These are phyloP conservation scores for Penstemon eatonii DNA, from an alignment of 257 asterid species.

Conservation along the genomic window DNA sequence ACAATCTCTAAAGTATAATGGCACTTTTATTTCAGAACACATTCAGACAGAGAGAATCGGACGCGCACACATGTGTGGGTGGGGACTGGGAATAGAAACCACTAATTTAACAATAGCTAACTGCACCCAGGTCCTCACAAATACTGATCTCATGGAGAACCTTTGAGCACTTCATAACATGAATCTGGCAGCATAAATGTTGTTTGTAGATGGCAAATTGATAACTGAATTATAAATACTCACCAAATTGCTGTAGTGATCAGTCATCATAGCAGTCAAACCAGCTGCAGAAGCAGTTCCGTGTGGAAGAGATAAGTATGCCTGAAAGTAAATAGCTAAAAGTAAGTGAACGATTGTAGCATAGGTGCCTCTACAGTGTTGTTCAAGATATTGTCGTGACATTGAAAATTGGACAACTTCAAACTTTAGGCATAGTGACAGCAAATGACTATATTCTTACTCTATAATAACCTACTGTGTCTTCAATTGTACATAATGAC, in stretches of 20 bases:
- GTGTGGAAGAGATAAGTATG: slow-evolving; percentile 94
- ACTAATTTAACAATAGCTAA: slow-evolving; percentile 9
- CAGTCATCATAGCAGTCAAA: slow-evolving; percentile 95
- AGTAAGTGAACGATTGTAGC: slow-evolving; percentile 22
- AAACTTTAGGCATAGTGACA: neutral
- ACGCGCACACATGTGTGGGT: neutral
- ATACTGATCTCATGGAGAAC: slow-evolving; percentile 10
- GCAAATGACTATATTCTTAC: neutral
- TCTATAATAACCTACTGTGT: slow-evolving; percentile 12
- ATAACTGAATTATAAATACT: slow-evolving; percentile 30
- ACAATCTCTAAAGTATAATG: slow-evolving; percentile 12
- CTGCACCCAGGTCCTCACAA: slow-evolving; percentile 21
- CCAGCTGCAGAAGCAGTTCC: slow-evolving; percentile 95
- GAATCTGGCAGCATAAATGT: slow-evolving; percentile 19
- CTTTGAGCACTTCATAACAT: slow-evolving; percentile 15
- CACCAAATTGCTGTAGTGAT: slow-evolving; percentile 92
- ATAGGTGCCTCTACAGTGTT: slow-evolving; percentile 10
- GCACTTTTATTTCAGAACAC: slow-evolving; percentile 17
- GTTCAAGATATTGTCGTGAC: slow-evolving; percentile 10
- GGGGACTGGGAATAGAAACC: neutral
- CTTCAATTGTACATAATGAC: slow-evolving; percentile 23
- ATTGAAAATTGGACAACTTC: slow-evolving; percentile 15
- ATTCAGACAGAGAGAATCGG: slow-evolving; percentile 1
- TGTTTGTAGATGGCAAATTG: slow-evolving; percentile 16
- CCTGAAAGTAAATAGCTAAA: slow-evolving; percentile 54